A percentile compares a stretch with the other conserved stretches of the same genome.
These are phyloP conservation scores for Dryadomyces quercivorus DNA, from an alignment of 2,329 filamentous ascomycete genomes.

Conservation along the genomic window DNA sequence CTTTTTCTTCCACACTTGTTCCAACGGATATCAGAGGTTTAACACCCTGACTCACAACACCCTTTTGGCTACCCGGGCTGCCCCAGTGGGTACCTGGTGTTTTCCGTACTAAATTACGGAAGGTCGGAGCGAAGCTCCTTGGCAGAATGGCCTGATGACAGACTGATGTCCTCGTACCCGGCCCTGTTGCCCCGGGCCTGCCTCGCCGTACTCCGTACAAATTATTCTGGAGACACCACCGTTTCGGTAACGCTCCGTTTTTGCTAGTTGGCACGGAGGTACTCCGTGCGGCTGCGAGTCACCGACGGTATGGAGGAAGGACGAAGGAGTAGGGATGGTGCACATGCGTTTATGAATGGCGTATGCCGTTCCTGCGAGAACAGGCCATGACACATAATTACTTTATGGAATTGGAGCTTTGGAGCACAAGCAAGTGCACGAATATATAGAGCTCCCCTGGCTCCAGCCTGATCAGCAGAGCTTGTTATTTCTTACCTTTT, in stretches of 20 bases:
- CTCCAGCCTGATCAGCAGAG: background rate
- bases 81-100: too few relatives aligned
- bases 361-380: background rate
- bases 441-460: slow-evolving; percentile 7
- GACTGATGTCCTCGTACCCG: too few relatives aligned
- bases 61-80: background rate
- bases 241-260: background rate
- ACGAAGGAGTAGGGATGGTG: background rate
- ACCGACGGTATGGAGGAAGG: background rate
- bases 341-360: background rate
- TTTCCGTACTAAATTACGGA: too few relatives aligned
- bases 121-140: too few relatives aligned
- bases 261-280: background rate
- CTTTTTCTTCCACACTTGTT: background rate
- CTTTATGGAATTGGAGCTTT: slow-evolving; percentile 15
- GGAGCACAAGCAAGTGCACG: slow-evolving; percentile 9
- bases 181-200: too few relatives aligned
- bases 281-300: background rate
- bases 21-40: slow-evolving; percentile 2
- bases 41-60: background rate
- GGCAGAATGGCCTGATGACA: too few relatives aligned
- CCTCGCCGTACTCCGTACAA: too few relatives aligned
- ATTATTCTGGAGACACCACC: too few relatives aligned
- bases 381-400: slow-evolving; percentile 21
- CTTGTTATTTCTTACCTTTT: background rate